Percentiles rank a stretch among this genome's conserved stretches.
Evolutionary conservation across 495 filamentous ascomycete genomes (phyloP).

Genomic region (Xylaria scruposa): DNA sequence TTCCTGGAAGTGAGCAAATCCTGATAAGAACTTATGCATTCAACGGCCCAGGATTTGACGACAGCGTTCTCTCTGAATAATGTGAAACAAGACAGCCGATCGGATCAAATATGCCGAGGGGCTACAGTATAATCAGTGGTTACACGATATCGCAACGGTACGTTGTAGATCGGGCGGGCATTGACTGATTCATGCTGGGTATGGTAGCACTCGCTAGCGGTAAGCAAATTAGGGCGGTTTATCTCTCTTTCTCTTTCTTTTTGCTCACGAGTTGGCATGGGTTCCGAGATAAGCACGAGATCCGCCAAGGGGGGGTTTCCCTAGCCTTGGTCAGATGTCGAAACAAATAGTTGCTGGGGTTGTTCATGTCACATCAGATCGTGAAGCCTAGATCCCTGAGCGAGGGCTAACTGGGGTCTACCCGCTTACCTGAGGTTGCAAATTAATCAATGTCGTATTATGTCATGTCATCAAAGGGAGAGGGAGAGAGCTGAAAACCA

Average conservation of each 20-base stretch:
- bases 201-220: constrained; percentile 1
- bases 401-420: background rate
- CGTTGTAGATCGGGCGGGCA: constrained; percentile 3
- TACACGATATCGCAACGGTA: background rate
- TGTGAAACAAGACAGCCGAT: background rate
- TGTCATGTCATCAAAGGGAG: constrained; percentile 25
- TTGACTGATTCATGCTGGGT: constrained; percentile 1
- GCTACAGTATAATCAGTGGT: background rate
- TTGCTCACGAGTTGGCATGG: background rate
- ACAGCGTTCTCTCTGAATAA: background rate
- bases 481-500: constrained; percentile 17
- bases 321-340: background rate
- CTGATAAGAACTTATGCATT: background rate
- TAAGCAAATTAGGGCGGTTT: background rate
- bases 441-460: constrained; percentile 38
- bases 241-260: background rate
- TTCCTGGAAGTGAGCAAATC: background rate
- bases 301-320: background rate
- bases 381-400: constrained; percentile 10
- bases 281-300: background rate
- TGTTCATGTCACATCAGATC: constrained; percentile 2
- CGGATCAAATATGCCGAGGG: background rate
- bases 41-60: background rate
- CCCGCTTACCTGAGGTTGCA: constrained; percentile 31
- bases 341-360: background rate